A percentile compares a stretch with the other conserved stretches of the same genome.
Evolutionary conservation across 2,329 filamentous ascomycete genomes (phyloP).

Genomic region (Cercospora zeina): DNA sequence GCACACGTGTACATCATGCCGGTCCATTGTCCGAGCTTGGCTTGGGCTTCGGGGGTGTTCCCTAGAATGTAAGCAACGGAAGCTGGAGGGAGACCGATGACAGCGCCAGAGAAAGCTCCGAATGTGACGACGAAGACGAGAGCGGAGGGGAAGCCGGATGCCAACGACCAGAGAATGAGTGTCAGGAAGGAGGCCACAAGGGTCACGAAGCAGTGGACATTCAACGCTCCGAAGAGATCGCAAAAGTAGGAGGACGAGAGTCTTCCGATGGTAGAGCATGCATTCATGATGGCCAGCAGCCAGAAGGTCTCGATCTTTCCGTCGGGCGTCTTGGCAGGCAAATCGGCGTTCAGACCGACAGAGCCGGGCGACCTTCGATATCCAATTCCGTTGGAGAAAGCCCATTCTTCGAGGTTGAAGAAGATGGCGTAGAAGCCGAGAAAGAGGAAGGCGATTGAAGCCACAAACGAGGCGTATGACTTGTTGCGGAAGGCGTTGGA

Average conservation of each 20-base stretch:
- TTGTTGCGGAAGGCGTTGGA: conserved; percentile 47
- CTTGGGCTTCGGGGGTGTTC: conserved; percentile 33
- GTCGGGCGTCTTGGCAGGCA: conserved; percentile 28
- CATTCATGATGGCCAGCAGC: conserved; percentile 55
- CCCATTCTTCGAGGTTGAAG: conserved; percentile 58
- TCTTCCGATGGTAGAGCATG: conserved; percentile 50
- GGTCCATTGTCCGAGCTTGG: conserved; percentile 54
- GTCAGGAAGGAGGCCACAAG: conserved; percentile 47
- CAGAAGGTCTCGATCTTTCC: conserved; percentile 50
- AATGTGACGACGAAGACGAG: conserved; percentile 53
- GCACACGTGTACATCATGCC: conserved; percentile 56
- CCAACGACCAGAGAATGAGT: conserved; percentile 48
- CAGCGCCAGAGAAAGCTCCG: conserved; percentile 51
- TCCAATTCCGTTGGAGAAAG: conserved; percentile 47
- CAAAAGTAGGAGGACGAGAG: conserved; percentile 49
- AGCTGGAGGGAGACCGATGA: conserved; percentile 54
- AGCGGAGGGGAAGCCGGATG: conserved; percentile 42
- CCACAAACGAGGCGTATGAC: conserved; percentile 49
- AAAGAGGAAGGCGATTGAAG: conserved; percentile 51
- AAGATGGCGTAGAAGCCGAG: conserved; percentile 56
- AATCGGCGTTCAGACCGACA: conserved; percentile 25
- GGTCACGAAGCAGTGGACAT: conserved; percentile 49
- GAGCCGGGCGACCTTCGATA: conserved; percentile 32
- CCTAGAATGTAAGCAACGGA: conserved; percentile 51
- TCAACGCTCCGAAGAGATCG: conserved; percentile 49